Evolutionary conservation across 768 basidiomycete species (phyloP).

Genomic region (Neoboletus magnificus): DNA sequence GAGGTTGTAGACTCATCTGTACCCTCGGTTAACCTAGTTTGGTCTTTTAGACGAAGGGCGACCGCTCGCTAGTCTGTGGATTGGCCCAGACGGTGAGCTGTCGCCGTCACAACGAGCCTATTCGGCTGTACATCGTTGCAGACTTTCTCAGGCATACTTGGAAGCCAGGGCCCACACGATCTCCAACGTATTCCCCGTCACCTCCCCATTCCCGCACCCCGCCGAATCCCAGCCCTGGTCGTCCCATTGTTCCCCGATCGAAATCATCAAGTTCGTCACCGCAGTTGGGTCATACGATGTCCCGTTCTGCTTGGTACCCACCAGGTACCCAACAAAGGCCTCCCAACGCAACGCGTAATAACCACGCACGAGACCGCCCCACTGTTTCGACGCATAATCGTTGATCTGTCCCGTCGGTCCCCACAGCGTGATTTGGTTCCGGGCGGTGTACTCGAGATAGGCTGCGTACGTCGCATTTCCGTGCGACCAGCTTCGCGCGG

Average conservation of each 20-base stretch:
- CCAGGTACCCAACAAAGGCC: constrained; percentile 35
- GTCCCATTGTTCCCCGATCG: constrained; percentile 34
- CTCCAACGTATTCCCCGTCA: constrained; percentile 21
- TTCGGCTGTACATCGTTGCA: not conserved
- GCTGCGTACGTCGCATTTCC: constrained; percentile 30
- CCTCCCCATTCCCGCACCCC: constrained; percentile 6
- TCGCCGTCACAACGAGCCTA: no score
- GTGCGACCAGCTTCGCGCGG: constrained; percentile 30
- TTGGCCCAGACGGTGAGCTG: no score
- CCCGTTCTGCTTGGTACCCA: constrained; percentile 24
- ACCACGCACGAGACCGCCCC: constrained; percentile 37
- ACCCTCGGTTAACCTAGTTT: no score
- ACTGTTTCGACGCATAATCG: constrained; percentile 44
- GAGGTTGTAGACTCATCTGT: no score
- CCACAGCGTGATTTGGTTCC: constrained; percentile 45
- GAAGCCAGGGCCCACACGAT: constrained; percentile 13
- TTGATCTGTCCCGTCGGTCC: constrained; percentile 40
- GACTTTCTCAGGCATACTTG: constrained; percentile 5
- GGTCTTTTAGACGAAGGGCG: no score
- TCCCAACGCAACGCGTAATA: constrained; percentile 38
- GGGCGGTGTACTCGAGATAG: constrained; percentile 38
- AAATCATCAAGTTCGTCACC: constrained; percentile 27
- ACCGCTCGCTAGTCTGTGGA: no score
- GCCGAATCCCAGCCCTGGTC: constrained; percentile 17
- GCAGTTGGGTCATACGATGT: constrained; percentile 27